Percentiles rank a stretch among this genome's conserved stretches.
Evolutionary conservation across 106 monocot species (phyloP).

Genomic region (Ottelia alismoides): DNA sequence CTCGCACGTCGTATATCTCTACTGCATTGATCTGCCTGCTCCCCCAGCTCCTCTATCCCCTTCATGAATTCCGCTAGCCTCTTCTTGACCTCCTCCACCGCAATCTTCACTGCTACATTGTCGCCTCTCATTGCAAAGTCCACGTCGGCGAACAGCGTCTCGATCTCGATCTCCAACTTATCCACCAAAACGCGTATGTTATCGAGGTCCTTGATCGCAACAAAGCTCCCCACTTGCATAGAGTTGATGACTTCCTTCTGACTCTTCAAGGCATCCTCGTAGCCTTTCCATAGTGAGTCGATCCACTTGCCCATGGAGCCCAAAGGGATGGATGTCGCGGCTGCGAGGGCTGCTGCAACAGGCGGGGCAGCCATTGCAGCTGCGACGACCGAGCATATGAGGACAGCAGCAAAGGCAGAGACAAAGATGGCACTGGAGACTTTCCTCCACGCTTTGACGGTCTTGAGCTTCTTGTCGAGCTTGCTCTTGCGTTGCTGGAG

Average conservation of each 20-base stretch:
- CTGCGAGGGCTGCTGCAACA: constrained; percentile 59
- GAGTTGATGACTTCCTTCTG: constrained; percentile 49
- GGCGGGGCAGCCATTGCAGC: constrained; percentile 75
- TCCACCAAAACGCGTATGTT: constrained; percentile 49
- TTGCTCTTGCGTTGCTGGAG: constrained; percentile 44
- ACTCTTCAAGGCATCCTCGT: constrained; percentile 30
- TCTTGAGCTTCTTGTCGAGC: constrained; percentile 55
- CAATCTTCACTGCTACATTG: constrained; percentile 20
- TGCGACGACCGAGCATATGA: constrained; percentile 83
- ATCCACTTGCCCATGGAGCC: constrained; percentile 93
- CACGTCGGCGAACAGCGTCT: constrained; percentile 20
- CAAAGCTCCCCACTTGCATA: constrained; percentile 47
- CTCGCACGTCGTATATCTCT: constrained; percentile 34
- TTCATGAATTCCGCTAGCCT: constrained; percentile 20
- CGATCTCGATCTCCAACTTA: constrained; percentile 43
- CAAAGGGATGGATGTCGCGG: constrained; percentile 41
- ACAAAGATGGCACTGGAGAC: constrained; percentile 63
- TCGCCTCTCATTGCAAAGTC: constrained; percentile 73
- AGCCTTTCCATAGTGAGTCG: constrained; percentile 58
- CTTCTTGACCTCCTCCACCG: constrained; percentile 30
- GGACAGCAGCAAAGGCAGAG: constrained; percentile 42
- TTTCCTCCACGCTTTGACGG: constrained; percentile 48
- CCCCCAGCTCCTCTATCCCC: constrained; percentile 35
- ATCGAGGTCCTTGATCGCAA: constrained; percentile 60
- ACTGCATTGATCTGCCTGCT: constrained; percentile 34